These are phyloP conservation scores for Penicillium sumatraense DNA, from an alignment of 2,329 filamentous ascomycete genomes.

Conservation along the genomic window DNA sequence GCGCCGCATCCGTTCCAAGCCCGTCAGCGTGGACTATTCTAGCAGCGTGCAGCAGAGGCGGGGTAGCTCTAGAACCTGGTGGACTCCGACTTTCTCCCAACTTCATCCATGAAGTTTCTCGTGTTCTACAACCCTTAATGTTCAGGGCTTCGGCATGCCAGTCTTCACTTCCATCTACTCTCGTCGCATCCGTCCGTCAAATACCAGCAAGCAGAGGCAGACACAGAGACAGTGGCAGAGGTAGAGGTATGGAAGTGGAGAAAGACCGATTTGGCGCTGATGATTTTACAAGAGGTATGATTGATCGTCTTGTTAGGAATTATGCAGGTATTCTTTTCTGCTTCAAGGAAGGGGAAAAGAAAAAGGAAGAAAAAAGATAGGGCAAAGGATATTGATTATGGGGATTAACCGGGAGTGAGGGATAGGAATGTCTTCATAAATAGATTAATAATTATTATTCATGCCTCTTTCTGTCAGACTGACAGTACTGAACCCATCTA, in stretches of 20 bases:
- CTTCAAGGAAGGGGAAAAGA: too few species aligned
- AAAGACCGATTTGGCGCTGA: conserved; percentile 16
- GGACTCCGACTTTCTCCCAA: conserved; percentile 1
- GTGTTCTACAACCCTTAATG: background rate
- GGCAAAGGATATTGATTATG: too few species aligned
- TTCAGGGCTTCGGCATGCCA: background rate
- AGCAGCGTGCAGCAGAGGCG: conserved; percentile 17
- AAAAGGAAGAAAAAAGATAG: too few species aligned
- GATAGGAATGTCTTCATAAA: too few species aligned
- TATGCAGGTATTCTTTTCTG: background rate
- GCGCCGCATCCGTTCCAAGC: background rate
- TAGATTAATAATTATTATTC: background rate
- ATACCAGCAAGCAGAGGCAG: background rate
- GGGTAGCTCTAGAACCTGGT: conserved; percentile 12
- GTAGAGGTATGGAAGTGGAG: conserved; percentile 11
- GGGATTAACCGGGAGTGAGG: too few species aligned
- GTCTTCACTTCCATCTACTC: background rate
- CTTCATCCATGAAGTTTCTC: background rate
- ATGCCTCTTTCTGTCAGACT: background rate
- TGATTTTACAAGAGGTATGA: conserved; percentile 15
- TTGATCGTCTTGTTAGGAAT: background rate
- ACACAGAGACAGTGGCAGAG: background rate
- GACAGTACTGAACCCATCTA: background rate
- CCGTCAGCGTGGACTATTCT: conserved; percentile 16
- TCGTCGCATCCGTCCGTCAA: background rate